Percentiles rank a stretch among this genome's conserved stretches.
Conservation (phyloP, 106 monocot species). For the Apostasia shenzhenica region DNA sequence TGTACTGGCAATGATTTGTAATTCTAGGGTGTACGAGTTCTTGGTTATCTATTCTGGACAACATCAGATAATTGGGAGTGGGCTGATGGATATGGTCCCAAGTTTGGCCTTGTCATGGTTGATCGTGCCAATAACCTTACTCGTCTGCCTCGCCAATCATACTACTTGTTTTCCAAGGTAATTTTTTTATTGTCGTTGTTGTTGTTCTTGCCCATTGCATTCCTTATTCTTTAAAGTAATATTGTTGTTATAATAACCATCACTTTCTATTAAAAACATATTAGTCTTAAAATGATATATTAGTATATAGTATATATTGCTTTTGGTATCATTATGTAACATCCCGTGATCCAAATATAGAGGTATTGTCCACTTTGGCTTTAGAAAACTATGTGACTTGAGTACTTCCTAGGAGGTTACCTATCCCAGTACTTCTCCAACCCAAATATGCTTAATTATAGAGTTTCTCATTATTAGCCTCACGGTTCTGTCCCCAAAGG, state of each 20-base stretch:
- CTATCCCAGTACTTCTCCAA: too few relatives aligned
- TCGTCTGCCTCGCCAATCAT: constrained; percentile 77
- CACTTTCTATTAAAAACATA: not conserved
- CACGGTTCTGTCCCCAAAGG: too few relatives aligned
- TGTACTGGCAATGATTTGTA: not conserved
- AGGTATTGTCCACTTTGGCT: too few relatives aligned
- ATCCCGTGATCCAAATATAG: too few relatives aligned
- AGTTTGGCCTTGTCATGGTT: constrained; percentile 93
- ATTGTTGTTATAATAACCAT: not conserved
- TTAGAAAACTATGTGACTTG: too few relatives aligned
- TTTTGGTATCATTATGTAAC: too few relatives aligned
- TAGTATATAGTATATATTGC: not conserved
- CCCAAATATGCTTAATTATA: too few relatives aligned
- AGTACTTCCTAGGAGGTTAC: too few relatives aligned
- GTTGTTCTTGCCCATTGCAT: not conserved
- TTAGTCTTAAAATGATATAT: not conserved
- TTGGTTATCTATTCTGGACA: constrained; percentile 98
- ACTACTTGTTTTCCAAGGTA: constrained; percentile 82
- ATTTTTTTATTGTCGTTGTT: not conserved
- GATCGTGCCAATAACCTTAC: constrained; percentile 77
- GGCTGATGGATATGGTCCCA: constrained; percentile 99
- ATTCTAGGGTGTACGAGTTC: constrained; percentile 73
- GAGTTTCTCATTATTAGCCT: too few relatives aligned
- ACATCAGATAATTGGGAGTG: constrained; percentile 99
- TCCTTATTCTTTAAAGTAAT: not conserved